These are phyloP conservation scores for Clitopilus passeckerianus DNA, from an alignment of 768 basidiomycete genomes.

Conservation along the genomic window DNA sequence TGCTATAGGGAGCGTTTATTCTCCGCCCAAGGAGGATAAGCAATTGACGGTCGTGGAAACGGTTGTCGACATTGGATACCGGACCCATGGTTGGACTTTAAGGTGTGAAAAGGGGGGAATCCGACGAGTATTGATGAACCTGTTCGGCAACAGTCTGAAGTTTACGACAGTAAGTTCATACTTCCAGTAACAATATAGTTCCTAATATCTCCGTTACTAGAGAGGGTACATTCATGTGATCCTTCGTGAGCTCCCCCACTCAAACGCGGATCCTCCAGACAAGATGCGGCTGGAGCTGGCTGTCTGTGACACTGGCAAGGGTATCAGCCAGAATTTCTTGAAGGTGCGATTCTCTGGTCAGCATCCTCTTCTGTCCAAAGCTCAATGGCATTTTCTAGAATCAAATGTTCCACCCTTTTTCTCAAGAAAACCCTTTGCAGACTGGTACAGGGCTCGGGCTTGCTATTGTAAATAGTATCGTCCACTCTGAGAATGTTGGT, in stretches of 20 bases:
- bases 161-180: conserved; percentile 67
- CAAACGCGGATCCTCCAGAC: conserved; percentile 45
- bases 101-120: conserved; percentile 92
- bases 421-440: conserved; percentile 92
- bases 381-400: conserved; percentile 41
- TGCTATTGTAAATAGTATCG: conserved; percentile 92
- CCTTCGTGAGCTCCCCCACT: conserved; percentile 66
- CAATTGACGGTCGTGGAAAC: conserved; percentile 68
- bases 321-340: conserved; percentile 89
- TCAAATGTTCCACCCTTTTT: conserved; percentile 95
- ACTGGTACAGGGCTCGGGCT: conserved; percentile 92
- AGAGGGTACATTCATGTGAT: conserved; percentile 85
- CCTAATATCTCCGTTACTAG: conserved; percentile 27
- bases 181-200: neutral
- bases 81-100: conserved; percentile 56
- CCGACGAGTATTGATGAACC: conserved; percentile 88
- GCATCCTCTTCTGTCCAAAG: neutral
- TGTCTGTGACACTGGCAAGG: conserved; percentile 91
- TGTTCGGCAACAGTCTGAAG: conserved; percentile 92
- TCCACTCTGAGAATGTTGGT: conserved; percentile 77
- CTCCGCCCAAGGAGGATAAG: conserved; percentile 65
- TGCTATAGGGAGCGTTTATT: conserved; percentile 90
- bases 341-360: conserved; percentile 43
- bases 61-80: conserved; percentile 78
- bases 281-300: conserved; percentile 76